These are phyloP conservation scores for Candida nanaspora DNA, from an alignment of 805 yeast genomes.

Conservation along the genomic window DNA sequence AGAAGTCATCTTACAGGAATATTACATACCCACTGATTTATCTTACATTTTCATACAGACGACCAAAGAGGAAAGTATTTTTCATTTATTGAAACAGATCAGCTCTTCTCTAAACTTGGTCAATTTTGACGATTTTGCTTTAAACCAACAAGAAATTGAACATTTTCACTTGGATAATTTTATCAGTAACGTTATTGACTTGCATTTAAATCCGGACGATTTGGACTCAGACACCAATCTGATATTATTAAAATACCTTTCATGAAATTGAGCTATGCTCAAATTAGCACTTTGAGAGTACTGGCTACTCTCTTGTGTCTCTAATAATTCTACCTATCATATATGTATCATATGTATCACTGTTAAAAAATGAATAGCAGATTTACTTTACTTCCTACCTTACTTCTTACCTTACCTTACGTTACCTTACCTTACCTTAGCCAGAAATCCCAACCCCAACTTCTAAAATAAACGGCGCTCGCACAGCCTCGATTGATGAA, in stretches of 20 bases:
- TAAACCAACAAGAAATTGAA: conserved; percentile 8
- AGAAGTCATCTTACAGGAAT: conserved; percentile 7
- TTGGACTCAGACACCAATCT: not conserved
- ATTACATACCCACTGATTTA: conserved; percentile 14
- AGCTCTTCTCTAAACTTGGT: conserved; percentile 18
- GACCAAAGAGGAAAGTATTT: conserved; percentile 40
- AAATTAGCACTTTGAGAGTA: too few species aligned
- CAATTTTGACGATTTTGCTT: conserved; percentile 11
- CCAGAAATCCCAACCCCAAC: too few species aligned
- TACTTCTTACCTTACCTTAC: too few species aligned
- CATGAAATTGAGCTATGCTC: not conserved
- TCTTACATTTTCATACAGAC: conserved; percentile 34
- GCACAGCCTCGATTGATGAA: too few species aligned
- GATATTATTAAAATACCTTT: not conserved
- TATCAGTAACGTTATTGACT: conserved; percentile 14
- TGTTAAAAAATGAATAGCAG: too few species aligned
- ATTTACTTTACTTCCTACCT: too few species aligned
- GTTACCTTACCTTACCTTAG: too few species aligned
- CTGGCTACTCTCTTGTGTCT: too few species aligned
- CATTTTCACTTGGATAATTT: conserved; percentile 20
- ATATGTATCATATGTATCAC: too few species aligned
- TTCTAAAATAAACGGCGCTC: too few species aligned
- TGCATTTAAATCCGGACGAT: conserved; percentile 4
- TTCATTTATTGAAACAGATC: conserved; percentile 50
- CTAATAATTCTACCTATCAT: too few species aligned